These are phyloP conservation scores for Ramichloridium luteum DNA, from an alignment of 2,329 filamentous ascomycete genomes.

Conservation along the genomic window DNA sequence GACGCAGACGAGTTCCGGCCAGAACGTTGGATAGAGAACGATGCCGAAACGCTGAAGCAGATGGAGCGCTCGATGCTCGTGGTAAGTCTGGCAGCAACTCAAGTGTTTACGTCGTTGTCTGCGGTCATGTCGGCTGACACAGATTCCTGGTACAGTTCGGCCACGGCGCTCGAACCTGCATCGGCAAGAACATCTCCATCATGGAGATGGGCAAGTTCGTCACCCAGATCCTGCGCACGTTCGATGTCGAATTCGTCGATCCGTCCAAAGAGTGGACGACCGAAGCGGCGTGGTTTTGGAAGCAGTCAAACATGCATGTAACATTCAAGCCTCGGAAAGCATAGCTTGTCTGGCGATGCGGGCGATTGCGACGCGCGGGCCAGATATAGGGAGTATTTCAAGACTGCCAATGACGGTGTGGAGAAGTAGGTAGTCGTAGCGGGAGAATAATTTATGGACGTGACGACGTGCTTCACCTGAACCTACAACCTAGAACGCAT, in stretches of 20 bases:
- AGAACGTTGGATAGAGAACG: slow-evolving; percentile 12
- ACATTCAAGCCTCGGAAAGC: slow-evolving; percentile 4
- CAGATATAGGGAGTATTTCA: background rate
- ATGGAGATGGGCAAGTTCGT: slow-evolving; percentile 22
- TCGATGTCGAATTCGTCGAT: slow-evolving; percentile 14
- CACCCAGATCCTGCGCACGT: slow-evolving; percentile 17
- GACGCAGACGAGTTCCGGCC: slow-evolving; percentile 10
- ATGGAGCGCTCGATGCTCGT: slow-evolving; percentile 13
- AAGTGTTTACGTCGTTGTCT: background rate
- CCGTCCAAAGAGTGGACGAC: slow-evolving; percentile 9
- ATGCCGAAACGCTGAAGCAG: slow-evolving; percentile 9
- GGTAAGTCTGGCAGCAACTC: no score
- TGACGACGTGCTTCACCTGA: no score
- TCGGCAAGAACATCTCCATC: slow-evolving; percentile 21
- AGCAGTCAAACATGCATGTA: slow-evolving; percentile 12
- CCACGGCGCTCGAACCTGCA: slow-evolving; percentile 25
- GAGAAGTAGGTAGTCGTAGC: no score
- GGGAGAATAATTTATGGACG: no score
- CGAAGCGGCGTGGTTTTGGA: slow-evolving; percentile 11
- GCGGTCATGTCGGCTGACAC: background rate
- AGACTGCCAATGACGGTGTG: no score
- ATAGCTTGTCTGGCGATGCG: background rate
- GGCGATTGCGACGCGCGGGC: no score
- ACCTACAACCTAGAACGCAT: no score
- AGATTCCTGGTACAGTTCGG: slow-evolving; percentile 22